phyloP scores from a whole-genome alignment of 306 rosid genomes.

The Sechiopsis laciniata region DNA sequence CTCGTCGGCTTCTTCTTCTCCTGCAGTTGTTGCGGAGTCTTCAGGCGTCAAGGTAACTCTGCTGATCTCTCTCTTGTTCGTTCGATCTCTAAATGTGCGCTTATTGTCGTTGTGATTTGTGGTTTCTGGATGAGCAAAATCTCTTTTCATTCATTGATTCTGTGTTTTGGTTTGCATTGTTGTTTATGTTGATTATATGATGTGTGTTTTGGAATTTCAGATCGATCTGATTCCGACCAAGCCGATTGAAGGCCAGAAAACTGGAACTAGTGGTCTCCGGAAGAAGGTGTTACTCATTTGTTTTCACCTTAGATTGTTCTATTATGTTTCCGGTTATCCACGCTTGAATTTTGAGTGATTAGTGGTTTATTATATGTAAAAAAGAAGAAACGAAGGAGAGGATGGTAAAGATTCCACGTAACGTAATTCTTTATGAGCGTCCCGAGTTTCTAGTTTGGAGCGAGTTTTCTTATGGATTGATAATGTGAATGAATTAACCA shows the following conservation, averaged over 20 bases:
- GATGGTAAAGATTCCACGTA: neutral
- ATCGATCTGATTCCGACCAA: conserved; percentile 65
- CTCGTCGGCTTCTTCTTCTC: conserved; percentile 39
- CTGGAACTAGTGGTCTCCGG: conserved; percentile 96
- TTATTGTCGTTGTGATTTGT: neutral
- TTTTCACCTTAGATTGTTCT: neutral
- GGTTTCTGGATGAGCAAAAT: neutral
- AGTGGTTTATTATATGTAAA: neutral
- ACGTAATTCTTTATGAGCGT: neutral
- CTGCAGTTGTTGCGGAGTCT: conserved; percentile 49
- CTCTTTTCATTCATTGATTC: neutral
- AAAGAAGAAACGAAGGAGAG: neutral
- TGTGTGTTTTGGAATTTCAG: conserved; percentile 32
- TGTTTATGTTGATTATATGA: neutral
- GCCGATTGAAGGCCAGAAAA: conserved; percentile 88
- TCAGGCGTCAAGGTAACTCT: conserved; percentile 61
- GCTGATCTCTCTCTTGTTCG: neutral
- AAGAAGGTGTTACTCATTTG: conserved; percentile 52
- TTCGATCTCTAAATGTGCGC: neutral
- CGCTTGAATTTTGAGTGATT: neutral
- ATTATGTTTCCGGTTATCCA: neutral
- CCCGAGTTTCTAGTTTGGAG: neutral
- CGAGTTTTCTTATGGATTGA: neutral
- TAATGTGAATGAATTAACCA: conserved; percentile 4
- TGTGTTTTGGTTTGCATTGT: neutral